Conservation (phyloP, 2,329 filamentous ascomycete species). For the Peltaster fructicola region DNA sequence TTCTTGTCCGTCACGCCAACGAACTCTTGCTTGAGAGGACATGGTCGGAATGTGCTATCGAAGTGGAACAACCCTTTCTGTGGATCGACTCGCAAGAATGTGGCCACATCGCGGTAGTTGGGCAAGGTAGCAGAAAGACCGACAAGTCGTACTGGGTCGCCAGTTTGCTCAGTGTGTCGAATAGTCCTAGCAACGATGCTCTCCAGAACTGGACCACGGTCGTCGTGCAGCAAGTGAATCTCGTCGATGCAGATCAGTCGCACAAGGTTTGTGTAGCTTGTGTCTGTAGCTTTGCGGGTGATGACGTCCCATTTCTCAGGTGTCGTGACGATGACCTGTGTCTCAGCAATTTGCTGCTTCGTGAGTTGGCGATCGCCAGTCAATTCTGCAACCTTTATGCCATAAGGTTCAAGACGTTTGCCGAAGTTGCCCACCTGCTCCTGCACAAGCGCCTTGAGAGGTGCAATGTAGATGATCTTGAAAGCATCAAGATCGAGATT, state of each 20-base stretch:
- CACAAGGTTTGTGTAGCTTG: conserved; percentile 94
- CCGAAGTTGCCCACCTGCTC: conserved; percentile 98
- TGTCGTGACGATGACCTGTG: conserved; percentile 93
- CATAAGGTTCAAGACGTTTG: conserved; percentile 73
- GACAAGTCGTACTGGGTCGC: conserved; percentile 78
- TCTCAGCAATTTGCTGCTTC: conserved; percentile 95
- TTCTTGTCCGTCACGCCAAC: conserved; percentile 96
- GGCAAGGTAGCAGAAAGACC: conserved; percentile 89
- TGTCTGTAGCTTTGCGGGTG: conserved; percentile 89
- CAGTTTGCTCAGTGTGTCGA: conserved; percentile 80
- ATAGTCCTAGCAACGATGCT: conserved; percentile 94
- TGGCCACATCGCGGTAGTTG: conserved; percentile 91
- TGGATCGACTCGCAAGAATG: conserved; percentile 78
- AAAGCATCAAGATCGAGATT: conserved; percentile 91
- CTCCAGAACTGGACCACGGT: conserved; percentile 88
- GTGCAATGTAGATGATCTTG: conserved; percentile 97
- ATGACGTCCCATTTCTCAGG: conserved; percentile 99
- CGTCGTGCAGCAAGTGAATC: conserved; percentile 93
- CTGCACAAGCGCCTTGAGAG: conserved; percentile 85
- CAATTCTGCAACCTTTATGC: conserved; percentile 83
- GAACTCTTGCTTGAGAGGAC: conserved; percentile 89
- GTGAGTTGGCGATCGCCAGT: conserved; percentile 96
- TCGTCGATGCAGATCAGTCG: conserved; percentile 93
- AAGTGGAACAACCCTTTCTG: conserved; percentile 87
- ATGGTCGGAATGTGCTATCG: conserved; percentile 82